phyloP scores from a whole-genome alignment of 2,329 filamentous ascomycete species.

The Diaporthe sp. region DNA sequence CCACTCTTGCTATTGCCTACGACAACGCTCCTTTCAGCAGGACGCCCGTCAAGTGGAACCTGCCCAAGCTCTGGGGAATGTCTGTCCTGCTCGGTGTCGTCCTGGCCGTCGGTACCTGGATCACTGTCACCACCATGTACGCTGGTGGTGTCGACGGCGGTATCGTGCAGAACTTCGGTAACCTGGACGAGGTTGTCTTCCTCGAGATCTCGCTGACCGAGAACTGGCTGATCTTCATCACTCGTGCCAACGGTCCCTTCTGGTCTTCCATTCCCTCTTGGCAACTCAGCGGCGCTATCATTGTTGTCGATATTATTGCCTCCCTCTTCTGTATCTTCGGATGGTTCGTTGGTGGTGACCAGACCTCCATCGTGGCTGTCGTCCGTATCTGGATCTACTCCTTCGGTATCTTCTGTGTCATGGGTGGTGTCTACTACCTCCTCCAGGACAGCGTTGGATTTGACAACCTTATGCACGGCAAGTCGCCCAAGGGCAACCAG shows the following conservation, averaged over 20 bases:
- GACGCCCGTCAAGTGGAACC: slow-evolving; percentile 93
- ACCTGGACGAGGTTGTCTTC: slow-evolving; percentile 86
- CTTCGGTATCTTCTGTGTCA: slow-evolving; percentile 84
- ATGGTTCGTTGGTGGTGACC: slow-evolving; percentile 76
- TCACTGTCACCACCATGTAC: slow-evolving; percentile 89
- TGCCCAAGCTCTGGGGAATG: slow-evolving; percentile 95
- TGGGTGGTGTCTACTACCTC: slow-evolving; percentile 81
- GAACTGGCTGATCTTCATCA: slow-evolving; percentile 98
- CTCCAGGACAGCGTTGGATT: slow-evolving; percentile 86
- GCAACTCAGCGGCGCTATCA: slow-evolving; percentile 84
- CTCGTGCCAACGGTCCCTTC: slow-evolving; percentile 91
- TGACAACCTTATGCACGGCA: slow-evolving; percentile 94
- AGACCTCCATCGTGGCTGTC: slow-evolving; percentile 85
- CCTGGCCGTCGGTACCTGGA: slow-evolving; percentile 88
- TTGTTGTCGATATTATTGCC: slow-evolving; percentile 85
- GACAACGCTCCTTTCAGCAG: slow-evolving; percentile 91
- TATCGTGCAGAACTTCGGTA: slow-evolving; percentile 92
- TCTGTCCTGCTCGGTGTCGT: slow-evolving; percentile 86
- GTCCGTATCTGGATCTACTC: slow-evolving; percentile 94
- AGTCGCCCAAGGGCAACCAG: slow-evolving; percentile 83
- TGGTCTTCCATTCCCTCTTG: slow-evolving; percentile 92
- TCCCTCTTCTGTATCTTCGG: slow-evolving; percentile 90
- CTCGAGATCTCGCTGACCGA: slow-evolving; percentile 91
- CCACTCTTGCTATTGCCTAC: slow-evolving; percentile 92
- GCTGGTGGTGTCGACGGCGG: slow-evolving; percentile 77